Evolutionary conservation across 176 grass and related monocot genomes (phyloP).

Genomic region (Zea luxurians): DNA sequence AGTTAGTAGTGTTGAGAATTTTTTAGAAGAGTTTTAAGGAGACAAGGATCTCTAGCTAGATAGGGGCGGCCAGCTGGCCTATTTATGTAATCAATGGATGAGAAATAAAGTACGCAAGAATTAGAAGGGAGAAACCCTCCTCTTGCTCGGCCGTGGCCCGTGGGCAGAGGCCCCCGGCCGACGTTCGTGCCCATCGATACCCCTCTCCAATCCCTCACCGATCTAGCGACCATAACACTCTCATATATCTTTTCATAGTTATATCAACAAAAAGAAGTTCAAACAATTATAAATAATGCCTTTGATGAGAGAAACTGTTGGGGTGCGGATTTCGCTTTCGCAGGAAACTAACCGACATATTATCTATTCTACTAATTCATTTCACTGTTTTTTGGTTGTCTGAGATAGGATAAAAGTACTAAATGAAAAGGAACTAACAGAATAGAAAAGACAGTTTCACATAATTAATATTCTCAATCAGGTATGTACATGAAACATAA

Average conservation of each 20-base stretch:
- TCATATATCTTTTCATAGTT: neutral
- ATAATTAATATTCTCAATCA: neutral
- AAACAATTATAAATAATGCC: neutral
- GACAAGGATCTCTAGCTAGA: no score
- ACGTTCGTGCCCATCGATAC: no score
- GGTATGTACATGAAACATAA: neutral
- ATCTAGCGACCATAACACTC: no score
- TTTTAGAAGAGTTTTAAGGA: no score
- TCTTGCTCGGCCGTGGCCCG: no score
- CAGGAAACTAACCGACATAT: neutral
- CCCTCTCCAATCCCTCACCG: no score
- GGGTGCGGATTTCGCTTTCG: neutral
- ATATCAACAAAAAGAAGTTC: conserved; percentile 21
- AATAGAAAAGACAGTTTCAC: neutral
- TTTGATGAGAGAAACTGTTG: neutral
- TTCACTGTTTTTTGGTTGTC: neutral
- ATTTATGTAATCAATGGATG: no score
- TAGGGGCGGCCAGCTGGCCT: no score
- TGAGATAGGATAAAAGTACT: neutral
- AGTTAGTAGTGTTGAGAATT: no score
- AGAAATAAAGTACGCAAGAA: no score
- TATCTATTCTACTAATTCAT: neutral
- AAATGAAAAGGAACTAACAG: neutral
- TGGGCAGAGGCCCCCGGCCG: no score
- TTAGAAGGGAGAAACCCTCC: no score